Base-by-base conservation (phyloP, 176 grass and related monocot species). In the Juncus inflexus region DNA sequence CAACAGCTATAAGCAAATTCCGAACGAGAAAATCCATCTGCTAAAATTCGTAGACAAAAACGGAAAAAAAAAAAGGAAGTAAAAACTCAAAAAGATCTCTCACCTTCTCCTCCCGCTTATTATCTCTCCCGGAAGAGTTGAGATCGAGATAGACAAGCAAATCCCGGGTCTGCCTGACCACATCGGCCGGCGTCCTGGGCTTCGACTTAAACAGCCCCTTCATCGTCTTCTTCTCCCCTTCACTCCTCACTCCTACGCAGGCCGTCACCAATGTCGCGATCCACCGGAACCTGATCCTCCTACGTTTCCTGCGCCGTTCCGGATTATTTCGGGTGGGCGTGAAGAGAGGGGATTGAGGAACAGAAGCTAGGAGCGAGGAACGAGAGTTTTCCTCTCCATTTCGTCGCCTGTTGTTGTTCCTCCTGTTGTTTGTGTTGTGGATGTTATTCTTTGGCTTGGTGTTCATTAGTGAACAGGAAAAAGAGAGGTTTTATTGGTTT, bases 31-130 rank as follows among this genome's bases (percentile, higher is more conserved):
- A 49, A 65, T 65, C 14, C 7, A 15, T 10, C 4, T 12, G 7
- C 5, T 35, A 42, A 47, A 64, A 35, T 15, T 15, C 1, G 38
- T 13, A 50, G 0, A 13, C 5, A 16, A 50, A 50, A 35, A 28
- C 16, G 12, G 41, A 50, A 35, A 11, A 50, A 35, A 11, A 50
- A 66, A 51, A 11, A 66, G 8, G 12, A 50, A 16, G 12, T 37
- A 69, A 55, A 28, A 28, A 28, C 9, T 47, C 43, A 47, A 47
- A 43, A 45, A 16, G 47, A 35, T 43, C 43, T 12, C 59, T 75
- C 67, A 99, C 94, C 88, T 99, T 99, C 78, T 92, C 94, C 9
- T 92, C 89, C 9, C 83, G 82, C 85, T 92, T 99, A 75, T 79
- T 43, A 40, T 76, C 70, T 12, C 83, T 38, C 12, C 69, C 52